phyloP scores from a whole-genome alignment of 2,329 filamentous ascomycete genomes.

The Venturia effusa region DNA sequence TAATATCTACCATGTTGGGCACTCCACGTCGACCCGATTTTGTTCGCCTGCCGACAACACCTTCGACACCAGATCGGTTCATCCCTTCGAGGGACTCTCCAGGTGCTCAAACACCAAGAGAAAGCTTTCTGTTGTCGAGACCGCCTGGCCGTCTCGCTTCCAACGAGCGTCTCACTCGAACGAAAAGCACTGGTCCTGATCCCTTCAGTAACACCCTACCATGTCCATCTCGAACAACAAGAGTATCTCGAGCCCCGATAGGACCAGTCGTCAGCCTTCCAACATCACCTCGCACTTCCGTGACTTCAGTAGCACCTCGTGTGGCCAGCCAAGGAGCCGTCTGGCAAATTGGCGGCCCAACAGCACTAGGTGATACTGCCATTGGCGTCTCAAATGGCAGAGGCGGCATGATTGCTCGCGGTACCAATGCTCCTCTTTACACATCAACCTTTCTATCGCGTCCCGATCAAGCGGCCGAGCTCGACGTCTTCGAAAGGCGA shows the following conservation, averaged over 20 bases:
- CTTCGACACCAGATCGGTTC: conserved; percentile 45
- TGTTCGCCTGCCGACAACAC: conserved; percentile 4
- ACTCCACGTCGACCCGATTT: neutral
- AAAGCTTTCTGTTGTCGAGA: conserved; percentile 44
- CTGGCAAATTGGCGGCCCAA: conserved; percentile 62
- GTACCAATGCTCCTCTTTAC: conserved; percentile 59
- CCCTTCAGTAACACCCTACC: conserved; percentile 39
- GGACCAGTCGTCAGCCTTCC: neutral
- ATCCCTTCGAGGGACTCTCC: conserved; percentile 35
- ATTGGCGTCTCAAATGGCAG: conserved; percentile 47
- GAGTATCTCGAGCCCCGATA: neutral
- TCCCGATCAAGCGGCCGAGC: conserved; percentile 45
- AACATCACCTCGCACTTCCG: conserved; percentile 34
- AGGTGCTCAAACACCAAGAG: conserved; percentile 27
- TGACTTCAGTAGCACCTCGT: conserved; percentile 22
- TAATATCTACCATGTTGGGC: neutral
- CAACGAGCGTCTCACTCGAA: conserved; percentile 36
- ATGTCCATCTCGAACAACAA: conserved; percentile 15
- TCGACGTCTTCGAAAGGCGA: conserved; percentile 59
- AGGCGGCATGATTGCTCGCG: conserved; percentile 54
- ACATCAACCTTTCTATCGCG: conserved; percentile 44
- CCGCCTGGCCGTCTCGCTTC: conserved; percentile 33
- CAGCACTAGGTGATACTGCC: conserved; percentile 38
- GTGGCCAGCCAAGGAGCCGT: conserved; percentile 57
- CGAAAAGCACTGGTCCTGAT: conserved; percentile 34